Evolutionary conservation across 352 stramenopile genomes (phyloP).

Genomic region (Pythium oligandrum): DNA sequence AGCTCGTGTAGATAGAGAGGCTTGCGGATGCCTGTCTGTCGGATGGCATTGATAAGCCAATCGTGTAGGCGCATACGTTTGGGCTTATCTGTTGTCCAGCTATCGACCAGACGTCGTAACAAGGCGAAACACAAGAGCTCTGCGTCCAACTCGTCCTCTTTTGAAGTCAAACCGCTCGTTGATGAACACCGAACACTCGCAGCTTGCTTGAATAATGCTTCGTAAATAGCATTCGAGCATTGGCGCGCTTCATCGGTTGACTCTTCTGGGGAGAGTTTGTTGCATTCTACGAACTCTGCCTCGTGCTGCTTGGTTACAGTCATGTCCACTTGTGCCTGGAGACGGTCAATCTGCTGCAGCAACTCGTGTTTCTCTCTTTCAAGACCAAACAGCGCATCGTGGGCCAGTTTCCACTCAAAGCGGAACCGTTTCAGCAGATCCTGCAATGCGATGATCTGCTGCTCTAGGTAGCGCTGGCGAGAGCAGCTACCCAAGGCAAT

Average conservation of each 20-base stretch:
- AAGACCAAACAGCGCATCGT: slow-evolving; percentile 20
- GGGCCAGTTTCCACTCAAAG: slow-evolving; percentile 46
- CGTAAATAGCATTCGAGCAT: slow-evolving; percentile 33
- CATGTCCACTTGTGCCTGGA: slow-evolving; percentile 12
- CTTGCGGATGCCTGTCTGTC: slow-evolving; percentile 39
- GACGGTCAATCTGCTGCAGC: slow-evolving; percentile 28
- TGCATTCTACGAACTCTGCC: not conserved
- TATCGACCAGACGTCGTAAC: slow-evolving; percentile 50
- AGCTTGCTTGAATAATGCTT: slow-evolving; percentile 29
- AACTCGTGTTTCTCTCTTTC: slow-evolving; percentile 41
- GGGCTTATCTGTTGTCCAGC: slow-evolving; percentile 64
- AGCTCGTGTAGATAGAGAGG: slow-evolving; percentile 59
- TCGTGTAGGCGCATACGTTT: slow-evolving; percentile 68
- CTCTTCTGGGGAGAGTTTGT: not conserved
- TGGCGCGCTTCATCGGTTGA: slow-evolving; percentile 6
- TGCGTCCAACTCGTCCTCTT: slow-evolving; percentile 35
- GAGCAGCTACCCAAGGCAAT: not conserved
- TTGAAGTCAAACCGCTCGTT: slow-evolving; percentile 2
- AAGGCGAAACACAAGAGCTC: slow-evolving; percentile 60
- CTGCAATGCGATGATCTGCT: slow-evolving; percentile 43
- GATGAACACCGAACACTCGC: too few species aligned
- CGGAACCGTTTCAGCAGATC: slow-evolving; percentile 45
- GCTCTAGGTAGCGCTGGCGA: slow-evolving; percentile 35
- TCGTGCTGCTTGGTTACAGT: not conserved
- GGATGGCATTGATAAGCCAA: slow-evolving; percentile 68